Conservation (phyloP, 75 land plant genomes). For the Cunninghamia lanceolata region DNA sequence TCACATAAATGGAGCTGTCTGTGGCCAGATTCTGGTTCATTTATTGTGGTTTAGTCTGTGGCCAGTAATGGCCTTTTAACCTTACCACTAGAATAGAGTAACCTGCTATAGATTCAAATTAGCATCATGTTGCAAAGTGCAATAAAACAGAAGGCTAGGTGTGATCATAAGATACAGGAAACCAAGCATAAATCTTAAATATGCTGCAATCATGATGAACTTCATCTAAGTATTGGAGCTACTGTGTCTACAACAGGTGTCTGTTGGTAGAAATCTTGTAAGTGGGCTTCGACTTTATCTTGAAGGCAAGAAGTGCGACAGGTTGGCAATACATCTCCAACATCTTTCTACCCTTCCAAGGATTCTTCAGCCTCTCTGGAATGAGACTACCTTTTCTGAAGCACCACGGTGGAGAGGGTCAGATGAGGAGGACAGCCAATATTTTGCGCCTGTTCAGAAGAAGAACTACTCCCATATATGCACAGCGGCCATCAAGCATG, state of each 20-base stretch:
- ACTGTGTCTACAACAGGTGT: constrained; percentile 40
- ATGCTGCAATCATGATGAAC: neutral
- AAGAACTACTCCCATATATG: constrained; percentile 58
- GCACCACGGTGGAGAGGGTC: constrained; percentile 40
- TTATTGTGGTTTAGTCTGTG: neutral
- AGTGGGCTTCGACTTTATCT: constrained; percentile 70
- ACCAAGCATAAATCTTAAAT: neutral
- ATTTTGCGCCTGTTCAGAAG: constrained; percentile 43
- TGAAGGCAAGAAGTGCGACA: constrained; percentile 59
- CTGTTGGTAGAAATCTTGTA: constrained; percentile 47
- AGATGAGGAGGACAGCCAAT: constrained; percentile 28
- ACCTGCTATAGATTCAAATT: neutral
- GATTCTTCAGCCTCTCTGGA: constrained; percentile 28
- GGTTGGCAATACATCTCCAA: constrained; percentile 74
- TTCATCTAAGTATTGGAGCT: neutral
- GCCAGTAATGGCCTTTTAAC: neutral
- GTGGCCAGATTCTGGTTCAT: neutral
- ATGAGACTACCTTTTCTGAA: neutral
- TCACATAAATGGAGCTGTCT: neutral
- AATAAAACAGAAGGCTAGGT: neutral
- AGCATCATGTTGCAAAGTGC: neutral
- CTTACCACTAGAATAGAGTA: neutral
- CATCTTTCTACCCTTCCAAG: constrained; percentile 49
- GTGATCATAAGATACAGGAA: neutral
- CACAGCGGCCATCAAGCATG: constrained; percentile 42